Conservation (phyloP, 495 filamentous ascomycete species). For the Pseudomonodictys pantanalensis region DNA sequence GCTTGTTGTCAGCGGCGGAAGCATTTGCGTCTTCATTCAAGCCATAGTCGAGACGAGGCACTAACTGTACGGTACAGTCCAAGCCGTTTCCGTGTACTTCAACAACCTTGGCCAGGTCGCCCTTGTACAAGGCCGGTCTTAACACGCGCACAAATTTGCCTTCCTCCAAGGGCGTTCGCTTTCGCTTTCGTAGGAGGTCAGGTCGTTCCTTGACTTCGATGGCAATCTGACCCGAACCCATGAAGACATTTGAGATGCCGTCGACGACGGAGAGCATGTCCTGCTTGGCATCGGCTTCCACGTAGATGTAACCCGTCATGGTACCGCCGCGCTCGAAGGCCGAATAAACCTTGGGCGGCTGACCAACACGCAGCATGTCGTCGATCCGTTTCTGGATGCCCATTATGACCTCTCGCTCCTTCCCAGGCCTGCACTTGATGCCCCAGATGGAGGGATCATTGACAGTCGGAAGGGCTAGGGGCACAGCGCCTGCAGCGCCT, state of each 20-base stretch:
- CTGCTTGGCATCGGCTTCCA: conserved; percentile 81
- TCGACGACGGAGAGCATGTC: conserved; percentile 81
- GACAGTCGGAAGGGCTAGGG: conserved; percentile 85
- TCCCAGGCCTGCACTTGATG: conserved; percentile 86
- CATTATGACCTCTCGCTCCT: conserved; percentile 87
- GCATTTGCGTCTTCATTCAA: conserved; percentile 71
- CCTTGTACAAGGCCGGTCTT: conserved; percentile 70
- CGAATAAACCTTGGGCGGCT: conserved; percentile 73
- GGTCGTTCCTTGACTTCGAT: conserved; percentile 98
- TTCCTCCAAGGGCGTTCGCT: conserved; percentile 78
- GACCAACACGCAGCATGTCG: conserved; percentile 68
- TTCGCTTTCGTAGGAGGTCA: conserved; percentile 83
- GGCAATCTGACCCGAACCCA: conserved; percentile 66
- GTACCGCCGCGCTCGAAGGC: conserved; percentile 85
- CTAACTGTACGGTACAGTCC: conserved; percentile 77
- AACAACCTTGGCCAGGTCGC: conserved; percentile 89
- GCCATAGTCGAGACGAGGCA: conserved; percentile 91
- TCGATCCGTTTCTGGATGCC: conserved; percentile 83
- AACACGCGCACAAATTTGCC: conserved; percentile 90
- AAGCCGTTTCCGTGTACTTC: conserved; percentile 91
- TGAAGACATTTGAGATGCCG: conserved; percentile 77
- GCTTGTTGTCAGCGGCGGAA: conserved; percentile 66
- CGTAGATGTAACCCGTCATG: conserved; percentile 89
- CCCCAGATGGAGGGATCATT: conserved; percentile 97
- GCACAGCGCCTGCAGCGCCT: conserved; percentile 68